A percentile compares a stretch with the other conserved stretches of the same genome.
These are phyloP conservation scores for Aspergillus candidus DNA, from an alignment of 2,329 filamentous ascomycete species.

Conservation along the genomic window DNA sequence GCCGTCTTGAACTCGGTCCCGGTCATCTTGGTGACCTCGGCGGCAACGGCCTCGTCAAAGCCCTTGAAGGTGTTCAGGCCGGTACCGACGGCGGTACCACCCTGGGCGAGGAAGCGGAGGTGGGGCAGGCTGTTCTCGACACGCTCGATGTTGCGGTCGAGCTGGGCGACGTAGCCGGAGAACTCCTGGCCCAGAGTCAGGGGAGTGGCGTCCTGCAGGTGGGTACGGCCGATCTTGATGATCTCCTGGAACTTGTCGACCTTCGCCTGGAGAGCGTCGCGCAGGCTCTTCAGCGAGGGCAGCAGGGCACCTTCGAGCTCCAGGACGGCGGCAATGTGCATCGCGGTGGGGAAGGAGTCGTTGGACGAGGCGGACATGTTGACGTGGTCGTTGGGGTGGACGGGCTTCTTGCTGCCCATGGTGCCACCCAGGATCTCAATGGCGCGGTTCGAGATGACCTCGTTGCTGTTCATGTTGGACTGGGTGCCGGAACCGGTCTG, in stretches of 20 bases:
- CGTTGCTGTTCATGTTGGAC: conserved; percentile 99
- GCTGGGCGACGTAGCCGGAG: conserved; percentile 92
- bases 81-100: conserved; percentile 93
- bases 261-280: conserved; percentile 80
- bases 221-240: conserved; percentile 98
- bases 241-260: conserved; percentile 84
- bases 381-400: conserved; percentile 98
- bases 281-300: conserved; percentile 74
- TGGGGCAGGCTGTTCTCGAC: conserved; percentile 77
- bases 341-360: conserved; percentile 98
- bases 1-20: conserved; percentile 91
- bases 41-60: conserved; percentile 87
- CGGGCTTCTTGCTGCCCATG: conserved; percentile 96
- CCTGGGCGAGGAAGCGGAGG: conserved; percentile 82
- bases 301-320: conserved; percentile 83
- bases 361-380: conserved; percentile 99
- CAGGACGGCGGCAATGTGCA: conserved; percentile 97
- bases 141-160: conserved; percentile 83
- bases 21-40: conserved; percentile 86
- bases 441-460: conserved; percentile 98
- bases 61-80: conserved; percentile 96
- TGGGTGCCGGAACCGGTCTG: conserved; percentile 98
- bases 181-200: conserved; percentile 95
- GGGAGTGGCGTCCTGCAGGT: conserved; percentile 94
- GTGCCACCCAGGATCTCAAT: conserved; percentile 93